Conservation (phyloP, 305 asterid genomes). For the Euphrasia arctica region DNA sequence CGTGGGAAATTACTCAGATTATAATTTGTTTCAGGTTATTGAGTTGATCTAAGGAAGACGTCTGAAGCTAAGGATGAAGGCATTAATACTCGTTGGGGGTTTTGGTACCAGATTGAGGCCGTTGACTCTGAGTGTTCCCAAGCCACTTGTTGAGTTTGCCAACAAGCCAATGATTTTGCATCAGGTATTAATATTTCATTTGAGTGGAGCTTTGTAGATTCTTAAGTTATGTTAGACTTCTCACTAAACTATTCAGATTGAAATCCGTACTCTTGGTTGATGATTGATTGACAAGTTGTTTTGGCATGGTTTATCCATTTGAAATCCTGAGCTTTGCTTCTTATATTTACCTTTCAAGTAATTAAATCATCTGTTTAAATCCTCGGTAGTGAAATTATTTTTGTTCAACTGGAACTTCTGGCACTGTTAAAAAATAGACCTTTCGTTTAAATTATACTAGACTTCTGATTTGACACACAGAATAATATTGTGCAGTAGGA, state of each 20-base stretch:
- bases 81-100: conserved; percentile 96
- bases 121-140: conserved; percentile 81
- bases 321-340: conserved; percentile 6
- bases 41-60: conserved; percentile 25
- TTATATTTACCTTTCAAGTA: neutral
- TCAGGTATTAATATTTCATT: conserved; percentile 52
- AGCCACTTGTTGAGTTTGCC: conserved; percentile 94
- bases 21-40: conserved; percentile 28
- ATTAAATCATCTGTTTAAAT: neutral
- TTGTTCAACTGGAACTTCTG: no score
- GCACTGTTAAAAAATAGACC: no score
- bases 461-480: neutral
- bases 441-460: no score
- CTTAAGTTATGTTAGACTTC: conserved; percentile 3
- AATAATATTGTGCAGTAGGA: conserved; percentile 3
- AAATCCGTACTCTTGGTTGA: no score
- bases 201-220: neutral
- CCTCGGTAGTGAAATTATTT: no score
- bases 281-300: neutral
- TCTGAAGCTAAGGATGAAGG: conserved; percentile 61
- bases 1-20: conserved; percentile 25
- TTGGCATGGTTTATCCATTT: neutral
- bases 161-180: conserved; percentile 98
- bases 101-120: conserved; percentile 97
- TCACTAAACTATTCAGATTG: neutral